phyloP scores from a whole-genome alignment of 352 stramenopile genomes.

The Elongisporangium anandrum region DNA sequence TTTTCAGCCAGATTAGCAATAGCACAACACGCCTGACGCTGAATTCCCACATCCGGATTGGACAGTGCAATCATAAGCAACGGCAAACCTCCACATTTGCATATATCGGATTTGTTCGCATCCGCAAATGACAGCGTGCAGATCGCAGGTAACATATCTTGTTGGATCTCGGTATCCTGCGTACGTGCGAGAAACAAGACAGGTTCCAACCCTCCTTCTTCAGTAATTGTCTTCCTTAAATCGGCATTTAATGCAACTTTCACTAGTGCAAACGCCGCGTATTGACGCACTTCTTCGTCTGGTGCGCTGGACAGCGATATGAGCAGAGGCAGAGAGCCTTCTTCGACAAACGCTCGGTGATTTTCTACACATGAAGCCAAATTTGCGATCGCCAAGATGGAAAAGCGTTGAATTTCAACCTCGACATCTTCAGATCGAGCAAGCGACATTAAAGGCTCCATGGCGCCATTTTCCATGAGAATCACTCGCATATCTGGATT shows the following conservation, averaged over 20 bases:
- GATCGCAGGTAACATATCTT: constrained; percentile 88
- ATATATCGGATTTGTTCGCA: constrained; percentile 94
- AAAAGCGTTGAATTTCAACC: constrained; percentile 93
- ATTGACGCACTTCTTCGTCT: constrained; percentile 93
- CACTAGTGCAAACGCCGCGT: constrained; percentile 93
- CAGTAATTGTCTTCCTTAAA: constrained; percentile 91
- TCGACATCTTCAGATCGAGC: constrained; percentile 93
- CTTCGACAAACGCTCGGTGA: constrained; percentile 90
- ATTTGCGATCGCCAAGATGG: constrained; percentile 93
- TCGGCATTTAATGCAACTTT: constrained; percentile 95
- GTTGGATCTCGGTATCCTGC: constrained; percentile 89
- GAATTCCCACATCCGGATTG: constrained; percentile 69
- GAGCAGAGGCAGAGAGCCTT: constrained; percentile 92
- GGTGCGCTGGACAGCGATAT: constrained; percentile 94
- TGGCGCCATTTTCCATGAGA: constrained; percentile 91
- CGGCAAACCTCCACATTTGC: constrained; percentile 89
- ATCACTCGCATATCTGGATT: constrained; percentile 86
- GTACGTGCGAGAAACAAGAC: constrained; percentile 95
- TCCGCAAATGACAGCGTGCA: constrained; percentile 91
- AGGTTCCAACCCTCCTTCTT: constrained; percentile 93
- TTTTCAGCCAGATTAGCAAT: constrained; percentile 94
- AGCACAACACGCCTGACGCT: constrained; percentile 92
- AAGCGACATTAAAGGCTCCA: constrained; percentile 95
- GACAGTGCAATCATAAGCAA: constrained; percentile 81
- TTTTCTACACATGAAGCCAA: constrained; percentile 93